Percentiles rank a stretch among this genome's conserved stretches.
These are phyloP conservation scores for Chytridiales sp. DNA, from an alignment of 371 early-diverging fungal genomes.

Conservation along the genomic window DNA sequence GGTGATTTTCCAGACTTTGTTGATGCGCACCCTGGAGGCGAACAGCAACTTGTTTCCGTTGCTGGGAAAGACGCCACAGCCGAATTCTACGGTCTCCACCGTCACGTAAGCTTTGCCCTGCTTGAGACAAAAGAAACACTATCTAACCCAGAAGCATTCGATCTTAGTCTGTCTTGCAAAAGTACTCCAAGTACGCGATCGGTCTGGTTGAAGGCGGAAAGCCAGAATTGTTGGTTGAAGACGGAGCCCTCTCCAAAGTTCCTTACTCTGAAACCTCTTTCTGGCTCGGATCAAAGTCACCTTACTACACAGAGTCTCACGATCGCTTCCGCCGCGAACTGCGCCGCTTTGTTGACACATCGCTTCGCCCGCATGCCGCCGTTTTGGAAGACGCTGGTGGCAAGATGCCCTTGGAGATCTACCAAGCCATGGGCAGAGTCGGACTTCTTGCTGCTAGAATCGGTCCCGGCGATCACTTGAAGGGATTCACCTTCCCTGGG, in stretches of 20 bases:
- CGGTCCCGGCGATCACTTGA: constrained; percentile 50
- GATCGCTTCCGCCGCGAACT: constrained; percentile 53
- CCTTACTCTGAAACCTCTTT: constrained; percentile 52
- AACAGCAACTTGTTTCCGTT: constrained; percentile 31
- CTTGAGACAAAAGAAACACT: too few species aligned
- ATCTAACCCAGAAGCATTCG: not conserved
- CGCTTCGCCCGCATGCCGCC: constrained; percentile 23
- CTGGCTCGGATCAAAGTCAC: constrained; percentile 19
- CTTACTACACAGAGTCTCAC: constrained; percentile 60
- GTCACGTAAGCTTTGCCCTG: too few species aligned
- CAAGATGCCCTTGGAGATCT: constrained; percentile 42
- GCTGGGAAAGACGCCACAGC: constrained; percentile 43
- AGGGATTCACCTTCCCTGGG: constrained; percentile 47
- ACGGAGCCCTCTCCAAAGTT: constrained; percentile 49
- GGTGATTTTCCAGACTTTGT: too few species aligned
- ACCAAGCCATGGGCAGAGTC: constrained; percentile 49
- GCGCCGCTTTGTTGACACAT: constrained; percentile 47
- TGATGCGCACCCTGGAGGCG: constrained; percentile 36
- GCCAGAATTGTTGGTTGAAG: constrained; percentile 28
- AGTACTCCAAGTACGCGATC: constrained; percentile 51
- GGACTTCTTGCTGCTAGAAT: constrained; percentile 48
- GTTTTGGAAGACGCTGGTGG: constrained; percentile 25
- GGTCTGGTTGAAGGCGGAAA: constrained; percentile 50
- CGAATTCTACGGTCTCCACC: constrained; percentile 68
- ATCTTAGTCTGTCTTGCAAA: constrained; percentile 58